Conservation (phyloP, 2,329 filamentous ascomycete genomes). For the Myriosclerotinia curreyana region DNA sequence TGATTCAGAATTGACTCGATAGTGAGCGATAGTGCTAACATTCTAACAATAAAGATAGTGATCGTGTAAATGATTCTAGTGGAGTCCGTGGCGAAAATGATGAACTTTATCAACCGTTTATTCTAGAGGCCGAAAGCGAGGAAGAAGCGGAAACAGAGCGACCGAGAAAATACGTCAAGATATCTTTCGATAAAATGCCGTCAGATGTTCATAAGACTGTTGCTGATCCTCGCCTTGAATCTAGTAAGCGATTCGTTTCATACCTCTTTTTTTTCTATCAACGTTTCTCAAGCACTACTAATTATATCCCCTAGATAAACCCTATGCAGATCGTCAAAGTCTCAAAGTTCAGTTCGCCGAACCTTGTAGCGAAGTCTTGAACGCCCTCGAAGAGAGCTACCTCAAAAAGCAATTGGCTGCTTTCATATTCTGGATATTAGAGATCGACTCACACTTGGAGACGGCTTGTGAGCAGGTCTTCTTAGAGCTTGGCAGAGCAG, state of each 20-base stretch:
- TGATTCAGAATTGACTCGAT: neutral
- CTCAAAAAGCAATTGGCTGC: neutral
- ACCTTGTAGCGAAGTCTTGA: neutral
- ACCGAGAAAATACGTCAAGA: neutral
- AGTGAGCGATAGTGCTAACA: neutral
- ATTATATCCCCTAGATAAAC: neutral
- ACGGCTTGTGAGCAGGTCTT: neutral
- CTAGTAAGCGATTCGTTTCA: conserved; percentile 2
- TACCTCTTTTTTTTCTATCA: neutral
- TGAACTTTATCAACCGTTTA: neutral
- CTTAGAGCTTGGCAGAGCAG: conserved; percentile 5
- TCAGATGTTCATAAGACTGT: neutral
- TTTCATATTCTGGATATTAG: neutral
- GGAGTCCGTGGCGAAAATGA: neutral
- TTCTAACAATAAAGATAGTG: neutral
- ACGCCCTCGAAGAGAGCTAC: neutral
- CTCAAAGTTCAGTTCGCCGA: neutral
- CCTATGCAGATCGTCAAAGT: neutral
- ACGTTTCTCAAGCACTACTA: neutral
- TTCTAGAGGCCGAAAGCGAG: neutral
- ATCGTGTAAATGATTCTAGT: neutral
- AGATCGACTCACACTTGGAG: neutral
- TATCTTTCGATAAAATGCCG: conserved; percentile 1
- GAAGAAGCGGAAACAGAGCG: neutral
- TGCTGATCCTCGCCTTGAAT: neutral